Percentiles rank a stretch among this genome's conserved stretches.
These are phyloP conservation scores for Bryum argenteum DNA, from an alignment of 225 moss, liverwort and hornwort species.

Conservation along the genomic window DNA sequence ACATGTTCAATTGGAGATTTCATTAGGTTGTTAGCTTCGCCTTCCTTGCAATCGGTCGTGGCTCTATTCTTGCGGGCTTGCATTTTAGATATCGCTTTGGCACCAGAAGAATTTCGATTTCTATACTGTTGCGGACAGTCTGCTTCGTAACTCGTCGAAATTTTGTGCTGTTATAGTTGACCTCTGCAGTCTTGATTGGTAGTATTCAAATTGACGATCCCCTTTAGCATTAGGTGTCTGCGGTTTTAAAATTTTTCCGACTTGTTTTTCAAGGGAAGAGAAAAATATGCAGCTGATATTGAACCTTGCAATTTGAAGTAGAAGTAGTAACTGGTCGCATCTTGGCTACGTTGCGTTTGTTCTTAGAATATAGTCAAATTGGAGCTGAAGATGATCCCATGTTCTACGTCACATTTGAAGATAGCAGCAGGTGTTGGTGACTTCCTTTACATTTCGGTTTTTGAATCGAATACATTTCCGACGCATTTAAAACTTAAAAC, in stretches of 20 bases:
- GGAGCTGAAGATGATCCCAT: not conserved
- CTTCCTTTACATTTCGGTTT: not conserved
- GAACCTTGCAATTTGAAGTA: not conserved
- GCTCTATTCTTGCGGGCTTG: not conserved
- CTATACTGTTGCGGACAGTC: slow-evolving; percentile 9
- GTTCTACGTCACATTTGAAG: not conserved
- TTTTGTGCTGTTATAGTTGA: not conserved
- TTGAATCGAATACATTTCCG: too few species aligned
- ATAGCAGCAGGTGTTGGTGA: not conserved
- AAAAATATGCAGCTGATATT: too few species aligned
- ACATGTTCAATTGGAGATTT: too few species aligned
- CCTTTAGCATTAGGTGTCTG: not conserved
- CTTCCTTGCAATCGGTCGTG: not conserved
- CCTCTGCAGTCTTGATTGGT: too few species aligned
- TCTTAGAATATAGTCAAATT: not conserved
- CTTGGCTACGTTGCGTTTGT: not conserved
- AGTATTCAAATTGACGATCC: not conserved
- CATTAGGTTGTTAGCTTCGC: too few species aligned
- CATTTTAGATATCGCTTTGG: not conserved
- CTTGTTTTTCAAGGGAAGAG: too few species aligned
- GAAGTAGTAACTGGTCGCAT: not conserved
- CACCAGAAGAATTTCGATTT: too few species aligned
- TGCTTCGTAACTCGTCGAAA: slow-evolving; percentile 23
- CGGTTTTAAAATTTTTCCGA: too few species aligned
- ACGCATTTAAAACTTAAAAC: not conserved